Evolutionary conservation across 2,329 filamentous ascomycete genomes (phyloP), one percentile per base, ranked within the genome.

Genomic region (Berkeleyomyces rouxiae): DNA sequence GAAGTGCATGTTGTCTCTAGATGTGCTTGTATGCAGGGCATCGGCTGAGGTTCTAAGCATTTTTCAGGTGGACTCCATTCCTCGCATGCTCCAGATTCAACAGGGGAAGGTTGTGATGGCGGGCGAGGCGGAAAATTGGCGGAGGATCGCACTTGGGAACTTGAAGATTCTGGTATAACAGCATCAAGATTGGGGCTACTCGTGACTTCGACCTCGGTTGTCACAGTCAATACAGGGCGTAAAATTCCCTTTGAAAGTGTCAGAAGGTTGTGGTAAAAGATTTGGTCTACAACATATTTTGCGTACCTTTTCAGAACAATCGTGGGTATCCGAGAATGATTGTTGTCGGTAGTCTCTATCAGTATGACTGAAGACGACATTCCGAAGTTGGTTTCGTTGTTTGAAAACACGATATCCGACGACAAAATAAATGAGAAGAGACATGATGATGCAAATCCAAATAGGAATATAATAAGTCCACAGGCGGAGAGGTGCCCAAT

Each of bases 391-490:
- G 65, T 83, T 83, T 7, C 81, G 73, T 58, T 80, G 78, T 63
- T 77, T 79, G 67, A 83, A 83, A 31, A 84, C 81, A 59, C 82
- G 78, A 67, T 79, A 82, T 31, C 81, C 81, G 51, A 84, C 80
- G 39, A 80, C 72, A 23, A 78, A 71, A 66, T 84, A 83, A 63
- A 82, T 81, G 58, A 79, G 63, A 13, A 78, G 71, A 0, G 81
- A 83, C 10, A 81, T 71, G 55, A 77, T 70, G 61, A 82, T 82
- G 69, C 81, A 84, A 9, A 79, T 73, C 81, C 81, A 83, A 57
- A 83, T 80, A 2, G 82, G 78, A 66, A 83, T 74, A 68, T 84
- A 84, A 70, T 83, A 84, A 5, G 79, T 79, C 67, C 79, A 83
- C 51, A 84, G 83, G 40, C 81, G 79, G 11, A 83, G 73, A 47